Base-by-base conservation (phyloP, 2,329 filamentous ascomycete species). In the Exophiala sp. region DNA sequence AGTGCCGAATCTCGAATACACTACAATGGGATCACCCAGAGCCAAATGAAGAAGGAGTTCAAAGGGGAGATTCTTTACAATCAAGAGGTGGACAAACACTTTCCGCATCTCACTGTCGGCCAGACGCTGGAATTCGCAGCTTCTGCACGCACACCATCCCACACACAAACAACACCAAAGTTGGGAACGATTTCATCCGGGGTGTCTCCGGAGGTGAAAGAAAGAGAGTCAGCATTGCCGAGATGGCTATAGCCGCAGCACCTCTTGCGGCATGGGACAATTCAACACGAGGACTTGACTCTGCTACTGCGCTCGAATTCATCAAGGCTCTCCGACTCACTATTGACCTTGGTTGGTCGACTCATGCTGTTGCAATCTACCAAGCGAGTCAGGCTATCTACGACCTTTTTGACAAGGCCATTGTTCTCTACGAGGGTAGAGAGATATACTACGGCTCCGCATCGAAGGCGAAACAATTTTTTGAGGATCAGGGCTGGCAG, bases 51-150 rank as follows among this genome's bases (percentile, higher is more conserved):
- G 72, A 80, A 80, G 12, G 73, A 81, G 57, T 91, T 92, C 73
- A 85, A 88, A 21, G 89, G 89, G 61, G 89, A 95, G 71, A 88
- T 87, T 57, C 91, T 94, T 68, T 94, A 94, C 72, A 91, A 87
- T 0, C 88, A 88, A 55, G 89, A 94, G 69, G 85, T 89, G 35
- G 90, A 95, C 67, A 85, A 87, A 3, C 88, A 91, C 71, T 91
- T 91, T 65, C 87, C 88, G 10, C 81, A 85, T 72, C 16, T 18
- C 16, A 18, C 16, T 18, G 16, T 18, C 3, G 16, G 16, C 16
- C 16, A 18, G 16, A 18, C 16, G 3, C 3, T 18, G 16, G 16
- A 18, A 18, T 82, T 82, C 60, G 81, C 80, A 2, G 78, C 79
- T 5, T 73, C 77, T 9, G 73, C 78, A 1, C 71, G 79, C 16